These are phyloP conservation scores for Aspergillus candidus DNA, from an alignment of 2,329 filamentous ascomycete species.

Conservation along the genomic window DNA sequence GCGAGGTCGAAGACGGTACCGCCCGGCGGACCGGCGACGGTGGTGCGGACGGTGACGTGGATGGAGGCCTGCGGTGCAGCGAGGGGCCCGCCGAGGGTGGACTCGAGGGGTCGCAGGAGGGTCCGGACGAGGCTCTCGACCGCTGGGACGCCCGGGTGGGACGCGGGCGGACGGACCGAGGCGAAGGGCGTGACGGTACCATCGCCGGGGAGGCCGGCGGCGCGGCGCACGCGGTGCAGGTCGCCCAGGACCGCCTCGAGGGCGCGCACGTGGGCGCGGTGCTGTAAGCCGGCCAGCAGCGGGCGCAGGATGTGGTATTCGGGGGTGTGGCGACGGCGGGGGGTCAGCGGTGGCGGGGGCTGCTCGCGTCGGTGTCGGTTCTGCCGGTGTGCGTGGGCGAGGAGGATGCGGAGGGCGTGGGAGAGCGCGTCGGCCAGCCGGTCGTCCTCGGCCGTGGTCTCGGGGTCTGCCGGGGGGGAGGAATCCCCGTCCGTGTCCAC, in stretches of 20 bases:
- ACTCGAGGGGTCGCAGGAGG: slow-evolving; percentile 41
- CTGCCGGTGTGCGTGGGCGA: slow-evolving; percentile 71
- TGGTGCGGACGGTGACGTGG: slow-evolving; percentile 34
- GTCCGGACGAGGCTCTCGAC: slow-evolving; percentile 39
- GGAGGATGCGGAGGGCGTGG: slow-evolving; percentile 65
- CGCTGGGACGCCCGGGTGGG: slow-evolving; percentile 8
- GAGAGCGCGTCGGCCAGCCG: slow-evolving; percentile 60
- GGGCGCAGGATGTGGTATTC: slow-evolving; percentile 56
- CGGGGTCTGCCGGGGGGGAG: slow-evolving; percentile 23
- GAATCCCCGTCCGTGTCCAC: slow-evolving; percentile 49
- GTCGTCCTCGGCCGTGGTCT: slow-evolving; percentile 20
- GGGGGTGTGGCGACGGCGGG: slow-evolving; percentile 44
- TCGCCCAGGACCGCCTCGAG: slow-evolving; percentile 29
- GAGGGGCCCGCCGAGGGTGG: slow-evolving; percentile 35
- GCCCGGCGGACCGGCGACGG: slow-evolving; percentile 25
- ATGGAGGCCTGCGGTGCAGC: slow-evolving; percentile 30
- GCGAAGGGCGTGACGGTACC: slow-evolving; percentile 23
- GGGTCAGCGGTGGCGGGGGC: slow-evolving; percentile 52
- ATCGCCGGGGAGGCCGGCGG: slow-evolving; percentile 27
- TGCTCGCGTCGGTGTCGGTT: slow-evolving; percentile 62
- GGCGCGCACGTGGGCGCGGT: slow-evolving; percentile 35
- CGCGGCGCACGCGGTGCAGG: slow-evolving; percentile 25
- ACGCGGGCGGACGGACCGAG: slow-evolving; percentile 15
- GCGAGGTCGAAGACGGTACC: slow-evolving; percentile 37
- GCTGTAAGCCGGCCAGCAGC: slow-evolving; percentile 50